Base-by-base conservation (phyloP, 345 rosid species). In the Brassica incana region DNA sequence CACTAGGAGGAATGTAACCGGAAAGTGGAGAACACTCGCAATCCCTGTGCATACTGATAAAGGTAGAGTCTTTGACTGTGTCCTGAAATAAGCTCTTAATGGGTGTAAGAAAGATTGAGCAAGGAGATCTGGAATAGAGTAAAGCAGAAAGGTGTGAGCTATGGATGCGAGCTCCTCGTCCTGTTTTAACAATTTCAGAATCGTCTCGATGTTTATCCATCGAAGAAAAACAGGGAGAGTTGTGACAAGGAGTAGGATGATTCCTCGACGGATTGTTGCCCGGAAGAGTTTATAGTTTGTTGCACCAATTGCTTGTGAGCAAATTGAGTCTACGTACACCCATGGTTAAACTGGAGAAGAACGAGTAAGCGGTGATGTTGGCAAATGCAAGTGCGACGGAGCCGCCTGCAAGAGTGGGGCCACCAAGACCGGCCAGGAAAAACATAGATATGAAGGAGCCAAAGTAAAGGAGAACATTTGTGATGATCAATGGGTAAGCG, bases 261-360 rank as follows among this genome's bases (percentile, higher is more conserved):
- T 82, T 2, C 91, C 84, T 77, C 91, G 76, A 75, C 87, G 97
- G 72, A 94, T 81, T 32, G 93, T 82, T n/a, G 86, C 85, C 20
- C 90, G 87, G 1, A 92, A 88, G 65, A 89, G 84, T 18, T 54
- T 78, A 60, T 84, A 85, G 2, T 76, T 88, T 75, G 76, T 80
- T 16, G 98, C 97, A 18, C 98, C 98, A 23, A 86, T 88, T 23
- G 97, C 93, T 78, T 94, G 98, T 1, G 93, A 90, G 69, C 98
- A 94, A n/a, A 94, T 88, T 10, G 97, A 90, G 73, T 94, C 98
- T 89, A 92, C n/a, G n/a, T n/a, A n/a, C 93, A 2, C 97, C 98
- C 88, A 87, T 85, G 74, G 93, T 90, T 1, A 94, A 88, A 58
- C 98, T 97, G 1, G 97, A 90, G 64, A 92, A 91, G 69, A 94